Evolutionary conservation across 306 rosid species (phyloP), one percentile per base, ranked within the genome.

Genomic region (Gleditsia sinensis): DNA sequence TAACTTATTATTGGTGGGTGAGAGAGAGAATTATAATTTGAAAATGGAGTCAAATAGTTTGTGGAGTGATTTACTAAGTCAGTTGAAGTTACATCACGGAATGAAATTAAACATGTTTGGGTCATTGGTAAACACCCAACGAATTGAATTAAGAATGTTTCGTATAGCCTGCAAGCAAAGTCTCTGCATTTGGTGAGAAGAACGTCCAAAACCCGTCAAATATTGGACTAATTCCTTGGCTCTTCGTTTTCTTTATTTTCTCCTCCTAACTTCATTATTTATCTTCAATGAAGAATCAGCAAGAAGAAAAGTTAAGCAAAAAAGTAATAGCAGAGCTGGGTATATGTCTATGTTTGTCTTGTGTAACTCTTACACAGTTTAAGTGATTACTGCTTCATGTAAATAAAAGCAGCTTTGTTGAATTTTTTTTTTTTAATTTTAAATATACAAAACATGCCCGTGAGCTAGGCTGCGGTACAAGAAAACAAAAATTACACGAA

Each of bases 11-110:
- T 73, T 65, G 53, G 80, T 59, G 58, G 2, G 43, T 1, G 4
- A 3, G 34, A 17, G 33, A 54, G 34, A 60, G 34, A 66, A 67
- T 75, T 78, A 28, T 11, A n/a, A 59, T 16, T 33, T 25, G 75
- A 30, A 24, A 67, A 71, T 67, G 53, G 21, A 20, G 71, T 80
- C 87, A 80, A 82, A 82, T 54, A 73, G 48, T 82, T 27, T 77
- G 30, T 7, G 49, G 12, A 53, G 56, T 17, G 23, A 50, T 21
- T 12, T 13, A 48, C 4, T 48, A 9, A 19, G 76, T 75, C 87
- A 75, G 64, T 48, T 57, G 21, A 74, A 58, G 69, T 34, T 39
- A 69, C 69, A 37, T 83, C 87, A 83, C 81, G 82, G 69, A 69
- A 5, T 7, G 48, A 36, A 37, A 40, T 65, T 66, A 76, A 71